Percentiles rank a stretch among this genome's conserved stretches.
These are phyloP conservation scores for Microsporum canis DNA, from an alignment of 2,329 filamentous ascomycete genomes.

Conservation along the genomic window DNA sequence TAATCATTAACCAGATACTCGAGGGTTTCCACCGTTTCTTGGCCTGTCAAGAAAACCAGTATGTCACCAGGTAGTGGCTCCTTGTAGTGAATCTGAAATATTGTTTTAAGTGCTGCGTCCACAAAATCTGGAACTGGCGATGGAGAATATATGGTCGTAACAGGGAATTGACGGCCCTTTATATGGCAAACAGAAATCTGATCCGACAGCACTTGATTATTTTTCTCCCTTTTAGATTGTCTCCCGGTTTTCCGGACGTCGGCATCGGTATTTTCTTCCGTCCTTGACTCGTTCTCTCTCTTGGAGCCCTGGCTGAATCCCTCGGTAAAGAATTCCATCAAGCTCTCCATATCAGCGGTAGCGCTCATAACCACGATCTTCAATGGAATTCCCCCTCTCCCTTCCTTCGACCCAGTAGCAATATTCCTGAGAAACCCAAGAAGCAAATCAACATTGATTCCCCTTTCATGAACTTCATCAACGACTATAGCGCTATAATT, in stretches of 20 bases:
- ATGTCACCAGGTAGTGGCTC: conserved; percentile 91
- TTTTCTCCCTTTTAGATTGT: not conserved
- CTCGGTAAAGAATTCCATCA: conserved; percentile 60
- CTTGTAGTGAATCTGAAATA: conserved; percentile 76
- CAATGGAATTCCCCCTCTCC: conserved; percentile 59
- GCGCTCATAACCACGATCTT: conserved; percentile 97
- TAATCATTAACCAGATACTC: conserved; percentile 74
- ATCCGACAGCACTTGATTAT: conserved; percentile 1
- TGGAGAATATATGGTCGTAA: conserved; percentile 63
- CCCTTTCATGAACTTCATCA: conserved; percentile 94
- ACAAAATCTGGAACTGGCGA: conserved; percentile 69
- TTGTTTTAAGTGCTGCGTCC: conserved; percentile 65
- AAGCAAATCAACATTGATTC: conserved; percentile 84
- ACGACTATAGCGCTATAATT: conserved; percentile 86
- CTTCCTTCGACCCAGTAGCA: conserved; percentile 45
- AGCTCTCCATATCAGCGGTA: conserved; percentile 73
- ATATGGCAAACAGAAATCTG: conserved; percentile 53
- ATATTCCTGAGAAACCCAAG: conserved; percentile 79
- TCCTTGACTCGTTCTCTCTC: not conserved
- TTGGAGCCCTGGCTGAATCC: conserved; percentile 15
- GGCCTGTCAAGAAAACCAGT: conserved; percentile 80
- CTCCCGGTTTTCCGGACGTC: not conserved
- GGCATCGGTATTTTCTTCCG: conserved; percentile 10
- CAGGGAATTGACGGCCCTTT: conserved; percentile 76
- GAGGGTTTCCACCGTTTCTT: conserved; percentile 79